These are phyloP conservation scores for Musa schizocarpa DNA, from an alignment of 176 grass and related monocot species.

Conservation along the genomic window DNA sequence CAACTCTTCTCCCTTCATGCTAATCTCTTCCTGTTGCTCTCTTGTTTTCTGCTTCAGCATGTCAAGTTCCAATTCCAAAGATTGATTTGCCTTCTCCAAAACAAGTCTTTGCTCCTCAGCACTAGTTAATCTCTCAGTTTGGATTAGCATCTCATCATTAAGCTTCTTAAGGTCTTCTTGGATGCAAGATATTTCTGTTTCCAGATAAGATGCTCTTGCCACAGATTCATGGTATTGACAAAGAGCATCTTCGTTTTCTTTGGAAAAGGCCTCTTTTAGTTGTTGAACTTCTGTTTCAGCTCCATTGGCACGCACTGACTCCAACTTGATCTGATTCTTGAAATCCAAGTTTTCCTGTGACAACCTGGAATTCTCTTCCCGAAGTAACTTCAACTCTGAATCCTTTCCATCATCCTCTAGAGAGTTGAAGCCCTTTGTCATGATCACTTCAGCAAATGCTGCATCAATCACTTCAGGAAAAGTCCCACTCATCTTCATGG, in stretches of 20 bases:
- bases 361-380: slow-evolving; percentile 72
- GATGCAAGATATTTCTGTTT: slow-evolving; percentile 59
- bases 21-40: slow-evolving; percentile 13
- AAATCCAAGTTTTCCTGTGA: slow-evolving; percentile 76
- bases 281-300: slow-evolving; percentile 45
- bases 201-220: slow-evolving; percentile 45
- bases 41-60: slow-evolving; percentile 36
- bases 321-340: slow-evolving; percentile 52
- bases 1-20: slow-evolving; percentile 59
- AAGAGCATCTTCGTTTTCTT: slow-evolving; percentile 52
- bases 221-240: slow-evolving; percentile 53
- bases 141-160: slow-evolving; percentile 60
- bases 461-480: not conserved
- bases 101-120: slow-evolving; percentile 45
- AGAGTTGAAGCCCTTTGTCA: not conserved
- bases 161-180: slow-evolving; percentile 75
- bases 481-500: not conserved
- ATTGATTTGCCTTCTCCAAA: slow-evolving; percentile 56
- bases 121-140: slow-evolving; percentile 38
- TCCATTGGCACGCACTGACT: slow-evolving; percentile 32
- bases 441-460: not conserved
- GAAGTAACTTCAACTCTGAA: slow-evolving; percentile 44
- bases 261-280: slow-evolving; percentile 48
- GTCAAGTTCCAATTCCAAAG: slow-evolving; percentile 52
- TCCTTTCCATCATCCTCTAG: not conserved